Conservation (phyloP, 306 rosid genomes). For the Quercus aquifolioides region DNA sequence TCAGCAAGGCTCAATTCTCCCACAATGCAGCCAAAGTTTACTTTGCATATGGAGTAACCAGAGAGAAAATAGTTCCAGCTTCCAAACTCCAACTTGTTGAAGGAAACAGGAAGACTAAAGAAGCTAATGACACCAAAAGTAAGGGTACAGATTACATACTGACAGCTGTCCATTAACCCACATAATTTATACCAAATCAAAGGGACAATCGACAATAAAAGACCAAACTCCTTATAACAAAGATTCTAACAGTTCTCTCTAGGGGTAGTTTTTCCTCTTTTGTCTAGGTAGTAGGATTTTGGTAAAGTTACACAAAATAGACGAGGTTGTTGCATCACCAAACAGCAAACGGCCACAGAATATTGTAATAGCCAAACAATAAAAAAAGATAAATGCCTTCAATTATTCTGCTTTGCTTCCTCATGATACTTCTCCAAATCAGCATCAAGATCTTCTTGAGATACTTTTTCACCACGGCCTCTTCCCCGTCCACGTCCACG, state of each 20-base stretch:
- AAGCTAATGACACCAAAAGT: constrained; percentile 41
- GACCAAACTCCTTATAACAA: constrained; percentile 58
- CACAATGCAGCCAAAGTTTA: constrained; percentile 57
- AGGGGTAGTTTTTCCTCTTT: constrained; percentile 33
- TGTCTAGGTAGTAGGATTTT: constrained; percentile 39
- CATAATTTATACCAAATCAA: constrained; percentile 47
- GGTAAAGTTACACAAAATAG: constrained; percentile 50
- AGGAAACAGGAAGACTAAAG: constrained; percentile 32
- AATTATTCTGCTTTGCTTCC: constrained; percentile 72
- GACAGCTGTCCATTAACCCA: constrained; percentile 52
- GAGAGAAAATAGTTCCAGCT: constrained; percentile 38
- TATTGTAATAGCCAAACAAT: constrained; percentile 39
- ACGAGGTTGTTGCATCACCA: constrained; percentile 38
- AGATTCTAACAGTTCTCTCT: constrained; percentile 44
- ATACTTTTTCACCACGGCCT: constrained; percentile 69
- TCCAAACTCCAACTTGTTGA: constrained; percentile 47
- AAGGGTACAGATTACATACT: constrained; percentile 39
- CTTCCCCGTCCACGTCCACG: constrained; percentile 42
- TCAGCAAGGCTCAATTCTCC: constrained; percentile 53
- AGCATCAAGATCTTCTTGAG: constrained; percentile 94
- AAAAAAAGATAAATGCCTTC: constrained; percentile 32
- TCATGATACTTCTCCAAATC: constrained; percentile 95
- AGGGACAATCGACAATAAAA: constrained; percentile 39
- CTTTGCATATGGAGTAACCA: constrained; percentile 41
- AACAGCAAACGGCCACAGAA: constrained; percentile 43